Base-by-base conservation (phyloP, 1,284 basidiomycete genomes). In the Malassezia arunalokei region DNA sequence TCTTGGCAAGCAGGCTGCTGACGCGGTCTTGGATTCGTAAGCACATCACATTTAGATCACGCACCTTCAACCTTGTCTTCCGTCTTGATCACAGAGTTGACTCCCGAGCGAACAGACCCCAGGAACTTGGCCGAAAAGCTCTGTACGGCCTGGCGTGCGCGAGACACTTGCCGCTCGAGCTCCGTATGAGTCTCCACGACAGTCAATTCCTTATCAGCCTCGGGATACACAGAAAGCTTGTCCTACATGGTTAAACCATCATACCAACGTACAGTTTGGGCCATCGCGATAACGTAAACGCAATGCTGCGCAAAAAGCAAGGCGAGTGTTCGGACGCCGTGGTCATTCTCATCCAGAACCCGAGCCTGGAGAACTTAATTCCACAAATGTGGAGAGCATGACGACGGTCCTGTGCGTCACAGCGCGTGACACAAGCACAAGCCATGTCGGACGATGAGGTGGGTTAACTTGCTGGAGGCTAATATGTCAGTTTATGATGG, bases 1-100 rank as follows among this genome's bases (percentile, higher is more conserved):
- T 78, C 0, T 82, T 79, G 1, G 86, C 82, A 24, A 86, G 76
- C 63, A 94, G 80, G 15, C 29, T 40, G 27, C 40, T 28, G 24
- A 56, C 37, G 33, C 54, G 53, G 35, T 54, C 60, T 63, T 56
- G 17, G 33, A 28, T 48, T 31, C 35, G 57, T 49, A 11, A 54
- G 43, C 15, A 47, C n/a, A 5, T 4, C 39, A n/a, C 3, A 29
- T 6, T 57, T 58, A 58, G 14, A 43, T 40, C 5, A 61, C 56
- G 5, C 57, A 63, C 63, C 52, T 40, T 71, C 67, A 31, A 73
- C 49, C 24, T 53, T 49, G 28, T 63, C 57, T 54, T 74, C 73
- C 33, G 62, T 43, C 3, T 49, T 45, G 54, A 74, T 66, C 61
- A 65, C 68, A 9, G 54, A 54, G 31, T 62, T 48, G 14, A 66